Evolutionary conservation across 805 yeast genomes (phyloP).

Genomic region (Pichia insulana): DNA sequence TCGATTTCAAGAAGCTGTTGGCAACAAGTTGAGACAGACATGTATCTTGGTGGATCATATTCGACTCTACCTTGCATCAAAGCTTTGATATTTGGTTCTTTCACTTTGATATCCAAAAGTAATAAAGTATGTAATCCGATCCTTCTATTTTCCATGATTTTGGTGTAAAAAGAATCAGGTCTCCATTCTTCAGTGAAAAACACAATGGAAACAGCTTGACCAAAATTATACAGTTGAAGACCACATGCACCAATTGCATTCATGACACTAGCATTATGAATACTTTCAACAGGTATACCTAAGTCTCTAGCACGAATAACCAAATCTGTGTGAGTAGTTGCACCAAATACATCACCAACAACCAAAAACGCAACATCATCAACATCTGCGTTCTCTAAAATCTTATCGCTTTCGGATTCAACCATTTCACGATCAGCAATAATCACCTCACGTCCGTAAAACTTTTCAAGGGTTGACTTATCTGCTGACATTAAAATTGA

Average conservation of each 20-base stretch:
- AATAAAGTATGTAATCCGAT: slow-evolving; percentile 89
- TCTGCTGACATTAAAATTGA: slow-evolving; percentile 92
- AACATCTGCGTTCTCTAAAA: slow-evolving; percentile 62
- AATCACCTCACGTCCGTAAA: slow-evolving; percentile 77
- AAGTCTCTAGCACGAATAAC: slow-evolving; percentile 85
- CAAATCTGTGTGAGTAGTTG: slow-evolving; percentile 94
- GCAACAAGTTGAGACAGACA: slow-evolving; percentile 87
- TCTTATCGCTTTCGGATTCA: slow-evolving; percentile 79
- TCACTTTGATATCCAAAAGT: slow-evolving; percentile 86
- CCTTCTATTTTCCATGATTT: slow-evolving; percentile 78
- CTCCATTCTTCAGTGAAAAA: slow-evolving; percentile 94
- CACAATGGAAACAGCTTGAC: slow-evolving; percentile 94
- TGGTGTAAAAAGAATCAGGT: slow-evolving; percentile 91
- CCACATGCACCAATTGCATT: slow-evolving; percentile 99
- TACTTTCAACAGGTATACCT: slow-evolving; percentile 66
- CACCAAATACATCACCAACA: slow-evolving; percentile 97
- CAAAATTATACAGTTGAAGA: slow-evolving; percentile 86
- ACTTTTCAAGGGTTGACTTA: slow-evolving; percentile 61
- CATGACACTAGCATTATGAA: slow-evolving; percentile 96
- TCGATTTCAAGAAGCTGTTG: slow-evolving; percentile 83
- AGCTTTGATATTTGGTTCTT: slow-evolving; percentile 91
- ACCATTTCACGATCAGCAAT: slow-evolving; percentile 94
- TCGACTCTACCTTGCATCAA: slow-evolving; percentile 87
- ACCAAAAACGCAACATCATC: slow-evolving; percentile 91
- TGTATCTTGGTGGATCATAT: slow-evolving; percentile 95